Base-by-base conservation (phyloP, 73 alveolate genomes). In the Symbiodinium natans region DNA sequence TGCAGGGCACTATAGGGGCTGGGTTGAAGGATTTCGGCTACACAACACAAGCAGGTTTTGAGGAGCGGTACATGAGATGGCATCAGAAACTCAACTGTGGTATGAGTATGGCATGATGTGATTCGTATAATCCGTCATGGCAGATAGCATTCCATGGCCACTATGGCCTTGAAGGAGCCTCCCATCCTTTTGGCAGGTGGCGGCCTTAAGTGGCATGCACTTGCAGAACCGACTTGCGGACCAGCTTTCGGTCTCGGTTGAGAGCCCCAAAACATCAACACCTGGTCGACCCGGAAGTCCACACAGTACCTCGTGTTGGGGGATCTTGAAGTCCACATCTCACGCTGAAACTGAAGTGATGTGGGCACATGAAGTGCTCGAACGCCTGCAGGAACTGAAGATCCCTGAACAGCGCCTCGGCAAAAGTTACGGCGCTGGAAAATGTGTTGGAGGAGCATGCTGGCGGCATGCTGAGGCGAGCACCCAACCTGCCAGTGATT, bases 331-430 rank as follows among this genome's bases (percentile, higher is more conserved):
- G 29, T 9, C 40, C n/a, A n/a, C n/a, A n/a, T n/a, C n/a, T n/a
- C n/a, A n/a, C n/a, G n/a, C n/a, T n/a, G n/a, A n/a, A n/a, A n/a
- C n/a, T n/a, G n/a, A n/a, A n/a, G n/a, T n/a, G n/a, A 15, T 25
- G 40, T 40, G 94, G 86, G 94, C 41, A 33, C 95, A 88, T 88
- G 86, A 88, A 88, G 54, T 88, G 95, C 71, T 88, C 86, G 42
- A 88, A 88, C 8, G 95, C 95, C 46, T 88, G 73, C 46, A 63
- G 73, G 41, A 88, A 88, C 86, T 88, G 95, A 68, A 88, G 41
- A n/a, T 88, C 95, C 74, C 75, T 63, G 86, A 88, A 88, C 21
- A 88, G 85, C 34, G 95, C 95, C 95, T 88, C 23, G 59, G 88
- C 33, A 74, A 10, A 29, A 29, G 17, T 25, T 3, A 3, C 13